Base-by-base conservation (phyloP, 2,329 filamentous ascomycete species). In the Beauveria brongniartii region DNA sequence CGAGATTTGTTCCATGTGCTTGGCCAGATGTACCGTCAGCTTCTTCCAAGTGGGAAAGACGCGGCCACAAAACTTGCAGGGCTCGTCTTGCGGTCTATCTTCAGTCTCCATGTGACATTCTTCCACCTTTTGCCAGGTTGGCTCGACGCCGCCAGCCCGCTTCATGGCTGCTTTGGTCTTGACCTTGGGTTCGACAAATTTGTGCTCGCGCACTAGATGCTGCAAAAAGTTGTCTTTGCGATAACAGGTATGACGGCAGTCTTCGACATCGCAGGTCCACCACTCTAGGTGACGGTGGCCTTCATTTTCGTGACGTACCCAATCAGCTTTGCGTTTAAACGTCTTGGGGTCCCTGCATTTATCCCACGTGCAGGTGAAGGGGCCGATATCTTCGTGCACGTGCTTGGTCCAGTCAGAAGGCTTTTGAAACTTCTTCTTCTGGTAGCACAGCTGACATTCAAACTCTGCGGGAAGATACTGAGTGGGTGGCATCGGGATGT, bases 351-450 rank as follows among this genome's bases (percentile, higher is more conserved):
- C 91, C 9, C 83, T 82, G 70, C 92, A 96, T 55, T 85, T 81
- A 2, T 89, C 85, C 77, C 93, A 96, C 0, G 92, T 96, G 74
- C 92, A 97, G 3, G 91, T 95, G 67, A 96, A 96, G 0, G 92
- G 92, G 70, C 94, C 90, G 1, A 96, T 85, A 70, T 97, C 92
- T 73, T 96, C 92, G 67, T 96, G 91, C 1, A 97, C 90, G 69
- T 97, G 92, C 72, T 97, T 96, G 1, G 92, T 96, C 92, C 92
- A 97, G 73, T 97, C 92, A 0, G 92, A 96, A 18, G 92, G 92
- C 72, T 96, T 96, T 67, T 87, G 84, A 67, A 94, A 92, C 68
- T 86, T 91, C 78, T 94, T 96, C 57, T 86, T 82, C 66, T 87
- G 85, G 76, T 91, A 96, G 75, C 92, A 96, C 24, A 96, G 78